These are phyloP conservation scores for Uronychia binucleata DNA, from an alignment of 73 alveolate species.

Conservation along the genomic window DNA sequence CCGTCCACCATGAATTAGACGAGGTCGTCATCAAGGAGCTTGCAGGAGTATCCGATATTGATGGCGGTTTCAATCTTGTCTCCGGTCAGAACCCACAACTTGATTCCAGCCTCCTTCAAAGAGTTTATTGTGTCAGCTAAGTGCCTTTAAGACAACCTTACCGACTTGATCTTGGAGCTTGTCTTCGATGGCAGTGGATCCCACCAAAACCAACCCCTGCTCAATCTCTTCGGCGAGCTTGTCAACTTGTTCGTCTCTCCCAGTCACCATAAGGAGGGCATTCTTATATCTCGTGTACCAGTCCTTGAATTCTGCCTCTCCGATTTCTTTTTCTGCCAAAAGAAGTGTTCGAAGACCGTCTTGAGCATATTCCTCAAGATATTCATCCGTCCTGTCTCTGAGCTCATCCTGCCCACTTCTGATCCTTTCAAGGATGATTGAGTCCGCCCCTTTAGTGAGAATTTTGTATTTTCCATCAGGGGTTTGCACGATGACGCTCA, in stretches of 20 bases:
- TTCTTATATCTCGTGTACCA: slow-evolving; percentile 77
- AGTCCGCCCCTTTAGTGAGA: slow-evolving; percentile 94
- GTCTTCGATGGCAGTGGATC: slow-evolving; percentile 95
- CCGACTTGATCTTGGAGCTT: slow-evolving; percentile 89
- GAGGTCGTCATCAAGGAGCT: slow-evolving; percentile 64
- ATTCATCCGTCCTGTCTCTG: slow-evolving; percentile 49
- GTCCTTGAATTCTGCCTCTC: slow-evolving; percentile 76
- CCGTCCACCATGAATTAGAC: slow-evolving; percentile 65
- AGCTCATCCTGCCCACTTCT: neutral
- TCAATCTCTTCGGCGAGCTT: slow-evolving; percentile 80
- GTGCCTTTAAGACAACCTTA: too few relatives aligned
- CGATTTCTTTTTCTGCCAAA: slow-evolving; percentile 83
- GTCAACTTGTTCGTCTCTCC: slow-evolving; percentile 78
- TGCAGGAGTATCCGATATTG: slow-evolving; percentile 88
- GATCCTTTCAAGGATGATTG: slow-evolving; percentile 60
- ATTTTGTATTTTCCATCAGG: slow-evolving; percentile 74
- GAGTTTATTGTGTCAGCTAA: slow-evolving; percentile 62
- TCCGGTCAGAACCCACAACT: slow-evolving; percentile 97
- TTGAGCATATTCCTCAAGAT: slow-evolving; percentile 82
- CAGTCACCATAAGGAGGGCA: slow-evolving; percentile 54
- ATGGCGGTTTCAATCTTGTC: slow-evolving; percentile 97
- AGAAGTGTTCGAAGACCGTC: slow-evolving; percentile 94
- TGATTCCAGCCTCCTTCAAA: slow-evolving; percentile 66
- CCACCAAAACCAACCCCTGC: slow-evolving; percentile 79
- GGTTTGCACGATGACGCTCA: slow-evolving; percentile 82